Conservation (phyloP, 139 green algal species). For the Pleodorina starrii region DNA sequence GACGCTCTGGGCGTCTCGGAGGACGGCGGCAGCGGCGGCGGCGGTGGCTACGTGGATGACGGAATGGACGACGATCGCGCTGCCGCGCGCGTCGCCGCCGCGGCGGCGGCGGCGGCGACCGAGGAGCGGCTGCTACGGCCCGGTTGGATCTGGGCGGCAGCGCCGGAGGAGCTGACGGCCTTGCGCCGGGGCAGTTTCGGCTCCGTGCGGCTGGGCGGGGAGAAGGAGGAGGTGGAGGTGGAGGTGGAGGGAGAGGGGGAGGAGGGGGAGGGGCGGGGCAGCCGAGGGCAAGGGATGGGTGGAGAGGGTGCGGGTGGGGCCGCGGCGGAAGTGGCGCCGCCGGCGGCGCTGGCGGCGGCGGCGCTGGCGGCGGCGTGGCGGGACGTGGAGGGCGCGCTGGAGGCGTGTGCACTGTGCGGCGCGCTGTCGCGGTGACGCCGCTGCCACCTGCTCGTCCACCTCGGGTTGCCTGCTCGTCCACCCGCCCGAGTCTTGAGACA, state of each 20-base stretch:
- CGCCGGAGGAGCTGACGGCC: neutral
- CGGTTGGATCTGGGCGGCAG: constrained; percentile 6
- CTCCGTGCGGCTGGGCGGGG: neutral
- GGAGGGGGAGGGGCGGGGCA: neutral
- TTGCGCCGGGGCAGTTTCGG: neutral
- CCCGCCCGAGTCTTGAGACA: neutral
- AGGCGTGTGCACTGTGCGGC: neutral
- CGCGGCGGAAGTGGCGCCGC: neutral
- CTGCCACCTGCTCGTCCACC: neutral
- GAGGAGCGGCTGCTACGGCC: neutral
- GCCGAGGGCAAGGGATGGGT: neutral
- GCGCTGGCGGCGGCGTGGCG: neutral
- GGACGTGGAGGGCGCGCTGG: neutral
- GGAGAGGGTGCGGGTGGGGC: neutral
- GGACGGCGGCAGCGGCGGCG: neutral
- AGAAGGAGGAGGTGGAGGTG: neutral
- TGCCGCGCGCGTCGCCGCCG: no score
- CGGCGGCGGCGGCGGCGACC: neutral
- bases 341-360: neutral
- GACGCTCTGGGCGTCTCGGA: neutral
- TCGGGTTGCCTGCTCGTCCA: neutral
- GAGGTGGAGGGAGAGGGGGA: neutral
- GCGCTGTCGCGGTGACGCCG: neutral
- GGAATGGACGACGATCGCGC: neutral
- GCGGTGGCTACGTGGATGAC: constrained; percentile 6